These are phyloP conservation scores for Marasmius fiardii DNA, from an alignment of 1,284 basidiomycete species.

Conservation along the genomic window DNA sequence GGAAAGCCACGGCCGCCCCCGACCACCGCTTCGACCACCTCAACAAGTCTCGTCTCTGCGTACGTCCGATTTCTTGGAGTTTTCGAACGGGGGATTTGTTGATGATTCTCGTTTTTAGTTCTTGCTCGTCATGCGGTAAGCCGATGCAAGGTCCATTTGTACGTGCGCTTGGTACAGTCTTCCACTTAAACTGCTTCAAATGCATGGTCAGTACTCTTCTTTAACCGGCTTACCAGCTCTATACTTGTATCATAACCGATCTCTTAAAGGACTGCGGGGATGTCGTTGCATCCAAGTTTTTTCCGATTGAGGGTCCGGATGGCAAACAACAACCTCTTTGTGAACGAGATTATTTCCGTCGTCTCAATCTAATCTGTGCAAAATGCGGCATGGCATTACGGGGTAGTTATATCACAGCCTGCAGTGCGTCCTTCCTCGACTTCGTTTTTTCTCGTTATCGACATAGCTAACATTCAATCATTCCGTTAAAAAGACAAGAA, in stretches of 20 bases:
- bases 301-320: constrained; percentile 89
- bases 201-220: constrained; percentile 70
- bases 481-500: constrained; percentile 75
- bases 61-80: constrained; percentile 25
- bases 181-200: constrained; percentile 95
- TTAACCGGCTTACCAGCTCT: constrained; percentile 9
- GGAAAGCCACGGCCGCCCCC: constrained; percentile 42
- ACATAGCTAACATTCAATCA: constrained; percentile 18
- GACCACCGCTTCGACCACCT: constrained; percentile 38
- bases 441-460: constrained; percentile 13
- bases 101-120: constrained; percentile 34
- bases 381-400: constrained; percentile 93
- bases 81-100: constrained; percentile 18
- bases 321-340: constrained; percentile 91
- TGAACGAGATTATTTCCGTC: constrained; percentile 96
- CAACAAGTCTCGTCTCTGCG: constrained; percentile 41
- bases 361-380: constrained; percentile 94
- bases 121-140: constrained; percentile 72
- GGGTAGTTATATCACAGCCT: constrained; percentile 98
- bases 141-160: constrained; percentile 95
- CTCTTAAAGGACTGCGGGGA: constrained; percentile 84
- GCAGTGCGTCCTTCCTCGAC: constrained; percentile 67
- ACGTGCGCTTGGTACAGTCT: constrained; percentile 91
- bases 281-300: constrained; percentile 98
- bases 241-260: constrained; percentile 1